These are phyloP conservation scores for Pyrenophora tritici-repentis DNA, from an alignment of 2,329 filamentous ascomycete species.

Conservation along the genomic window DNA sequence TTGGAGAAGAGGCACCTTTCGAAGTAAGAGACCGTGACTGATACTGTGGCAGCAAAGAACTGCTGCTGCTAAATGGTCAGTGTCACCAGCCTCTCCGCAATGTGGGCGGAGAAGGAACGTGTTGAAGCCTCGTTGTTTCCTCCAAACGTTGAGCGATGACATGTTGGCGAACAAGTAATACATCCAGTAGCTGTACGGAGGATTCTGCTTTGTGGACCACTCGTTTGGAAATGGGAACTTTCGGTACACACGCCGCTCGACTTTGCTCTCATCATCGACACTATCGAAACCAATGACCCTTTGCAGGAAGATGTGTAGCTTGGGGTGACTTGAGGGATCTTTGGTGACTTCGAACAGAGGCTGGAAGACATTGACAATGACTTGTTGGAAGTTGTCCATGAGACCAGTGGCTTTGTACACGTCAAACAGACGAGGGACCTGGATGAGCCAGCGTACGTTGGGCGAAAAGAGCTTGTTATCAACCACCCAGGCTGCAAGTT, in stretches of 20 bases:
- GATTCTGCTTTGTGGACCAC: conserved; percentile 93
- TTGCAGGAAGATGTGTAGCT: conserved; percentile 92
- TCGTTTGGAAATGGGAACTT: conserved; percentile 90
- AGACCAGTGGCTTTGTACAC: conserved; percentile 89
- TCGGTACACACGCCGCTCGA: conserved; percentile 88
- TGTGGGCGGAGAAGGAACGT: conserved; percentile 92
- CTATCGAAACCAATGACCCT: conserved; percentile 96
- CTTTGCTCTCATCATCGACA: conserved; percentile 97
- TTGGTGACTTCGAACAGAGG: conserved; percentile 94
- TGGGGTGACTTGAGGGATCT: conserved; percentile 83
- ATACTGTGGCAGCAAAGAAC: conserved; percentile 95
- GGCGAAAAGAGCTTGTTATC: conserved; percentile 98
- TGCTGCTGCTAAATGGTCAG: conserved; percentile 91
- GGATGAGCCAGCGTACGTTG: conserved; percentile 96
- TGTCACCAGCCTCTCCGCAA: conserved; percentile 95
- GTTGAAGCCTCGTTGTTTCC: conserved; percentile 90
- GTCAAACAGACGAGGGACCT: conserved; percentile 91
- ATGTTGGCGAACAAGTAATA: conserved; percentile 97
- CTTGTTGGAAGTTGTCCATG: conserved; percentile 88
- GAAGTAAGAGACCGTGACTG: conserved; percentile 87
- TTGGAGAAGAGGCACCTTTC: conserved; percentile 92
- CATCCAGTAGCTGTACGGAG: conserved; percentile 98
- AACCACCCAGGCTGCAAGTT: conserved; percentile 93
- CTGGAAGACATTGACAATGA: conserved; percentile 88
- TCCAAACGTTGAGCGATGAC: conserved; percentile 87